These are phyloP conservation scores for Amaranthus palmeri DNA, from an alignment of 148 eudicot species.

Conservation along the genomic window DNA sequence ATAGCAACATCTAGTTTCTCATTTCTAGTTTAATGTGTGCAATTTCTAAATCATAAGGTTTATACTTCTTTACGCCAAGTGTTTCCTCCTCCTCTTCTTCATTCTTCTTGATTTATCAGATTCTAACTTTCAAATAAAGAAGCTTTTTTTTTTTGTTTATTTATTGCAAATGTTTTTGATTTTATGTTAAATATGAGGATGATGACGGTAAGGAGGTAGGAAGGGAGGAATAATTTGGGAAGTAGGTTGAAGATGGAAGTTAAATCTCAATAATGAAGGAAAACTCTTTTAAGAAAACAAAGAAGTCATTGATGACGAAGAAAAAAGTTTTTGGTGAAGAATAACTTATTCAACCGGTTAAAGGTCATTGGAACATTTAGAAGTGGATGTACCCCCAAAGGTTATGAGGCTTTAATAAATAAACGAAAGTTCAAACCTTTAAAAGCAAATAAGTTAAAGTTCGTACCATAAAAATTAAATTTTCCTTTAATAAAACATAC, in stretches of 20 bases:
- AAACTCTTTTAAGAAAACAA: too few species aligned
- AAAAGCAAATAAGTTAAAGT: too few species aligned
- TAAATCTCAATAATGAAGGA: too few species aligned
- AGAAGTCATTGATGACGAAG: too few species aligned
- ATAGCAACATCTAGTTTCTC: slow-evolving; percentile 55
- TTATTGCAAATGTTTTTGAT: not conserved
- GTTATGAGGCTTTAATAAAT: too few species aligned
- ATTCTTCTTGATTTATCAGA: slow-evolving; percentile 15
- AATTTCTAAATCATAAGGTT: slow-evolving; percentile 43
- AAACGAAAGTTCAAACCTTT: too few species aligned
- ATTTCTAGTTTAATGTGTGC: slow-evolving; percentile 63
- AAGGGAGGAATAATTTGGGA: not conserved
- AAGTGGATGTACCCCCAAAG: too few species aligned
- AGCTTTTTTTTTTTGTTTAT: not conserved
- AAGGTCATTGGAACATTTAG: too few species aligned
- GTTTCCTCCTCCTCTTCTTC: slow-evolving; percentile 54
- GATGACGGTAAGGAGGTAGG: not conserved
- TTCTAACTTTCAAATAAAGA: not conserved
- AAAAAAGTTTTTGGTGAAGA: too few species aligned
- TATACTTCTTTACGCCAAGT: slow-evolving; percentile 38
- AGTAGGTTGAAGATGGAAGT: not conserved
- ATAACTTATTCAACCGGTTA: too few species aligned
- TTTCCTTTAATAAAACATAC: too few species aligned
- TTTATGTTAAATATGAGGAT: slow-evolving; percentile 8
- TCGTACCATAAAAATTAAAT: too few species aligned